phyloP scores from a whole-genome alignment of 2,329 filamentous ascomycete species.

The Tolypocladium pustulatum region DNA sequence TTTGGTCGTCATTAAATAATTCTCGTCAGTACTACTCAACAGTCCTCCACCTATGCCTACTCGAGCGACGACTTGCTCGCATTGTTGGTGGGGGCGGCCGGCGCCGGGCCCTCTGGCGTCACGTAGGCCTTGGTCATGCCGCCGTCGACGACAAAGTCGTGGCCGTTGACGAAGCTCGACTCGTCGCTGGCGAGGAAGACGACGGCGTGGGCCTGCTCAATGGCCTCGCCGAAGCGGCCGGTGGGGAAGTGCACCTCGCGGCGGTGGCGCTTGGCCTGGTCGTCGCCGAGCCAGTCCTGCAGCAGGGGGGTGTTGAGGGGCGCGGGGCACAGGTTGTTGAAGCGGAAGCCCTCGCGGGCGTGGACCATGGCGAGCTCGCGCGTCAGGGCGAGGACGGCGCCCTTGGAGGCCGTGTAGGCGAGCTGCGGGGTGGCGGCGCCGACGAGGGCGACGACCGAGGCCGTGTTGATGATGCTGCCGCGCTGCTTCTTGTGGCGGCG shows the following conservation, averaged over 20 bases:
- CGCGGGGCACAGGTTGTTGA: conserved; percentile 84
- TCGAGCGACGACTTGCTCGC: conserved; percentile 39
- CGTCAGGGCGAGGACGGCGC: conserved; percentile 81
- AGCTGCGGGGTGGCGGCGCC: conserved; percentile 81
- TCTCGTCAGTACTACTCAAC: background rate
- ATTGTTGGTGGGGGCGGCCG: conserved; percentile 48
- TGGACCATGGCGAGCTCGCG: conserved; percentile 87
- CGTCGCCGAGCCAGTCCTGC: conserved; percentile 89
- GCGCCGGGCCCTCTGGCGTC: conserved; percentile 50
- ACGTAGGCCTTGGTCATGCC: conserved; percentile 92
- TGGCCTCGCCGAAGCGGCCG: conserved; percentile 83
- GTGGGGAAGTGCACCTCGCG: conserved; percentile 85
- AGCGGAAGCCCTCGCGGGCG: conserved; percentile 76
- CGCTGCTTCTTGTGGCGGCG: conserved; percentile 69
- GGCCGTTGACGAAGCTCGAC: conserved; percentile 80
- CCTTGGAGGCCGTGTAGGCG: conserved; percentile 90
- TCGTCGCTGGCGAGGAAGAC: conserved; percentile 82
- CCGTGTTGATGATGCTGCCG: conserved; percentile 85
- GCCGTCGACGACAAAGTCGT: conserved; percentile 90
- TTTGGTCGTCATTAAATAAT: background rate
- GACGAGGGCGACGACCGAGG: conserved; percentile 77
- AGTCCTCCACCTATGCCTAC: conserved; percentile 3
- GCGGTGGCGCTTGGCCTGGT: conserved; percentile 67
- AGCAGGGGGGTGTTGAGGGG: conserved; percentile 86
- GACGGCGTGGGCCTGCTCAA: conserved; percentile 86